phyloP scores from a whole-genome alignment of 805 yeast genomes.

The Pachysolen tannophilus region DNA sequence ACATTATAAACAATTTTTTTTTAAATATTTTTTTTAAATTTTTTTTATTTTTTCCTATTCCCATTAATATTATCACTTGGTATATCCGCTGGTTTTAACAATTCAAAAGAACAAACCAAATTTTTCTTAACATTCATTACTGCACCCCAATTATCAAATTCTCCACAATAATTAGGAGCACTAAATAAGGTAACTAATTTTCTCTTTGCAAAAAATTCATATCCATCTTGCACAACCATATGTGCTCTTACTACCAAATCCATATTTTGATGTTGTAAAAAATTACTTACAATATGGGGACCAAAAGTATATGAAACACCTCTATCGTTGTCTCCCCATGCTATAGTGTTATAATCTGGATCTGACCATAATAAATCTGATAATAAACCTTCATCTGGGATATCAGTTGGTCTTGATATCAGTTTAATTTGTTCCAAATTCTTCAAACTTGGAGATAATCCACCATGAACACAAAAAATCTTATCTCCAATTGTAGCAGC shows the following conservation, averaged over 20 bases:
- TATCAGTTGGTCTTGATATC: slow-evolving; percentile 98
- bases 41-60: background rate
- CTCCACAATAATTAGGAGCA: slow-evolving; percentile 83
- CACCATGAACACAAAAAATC: slow-evolving; percentile 99
- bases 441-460: slow-evolving; percentile 93
- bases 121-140: slow-evolving; percentile 66
- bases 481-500: slow-evolving; percentile 98
- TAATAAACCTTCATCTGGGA: slow-evolving; percentile 93
- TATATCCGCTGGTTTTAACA: slow-evolving; percentile 43
- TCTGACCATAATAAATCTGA: slow-evolving; percentile 98
- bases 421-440: slow-evolving; percentile 98
- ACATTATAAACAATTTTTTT: too few species aligned
- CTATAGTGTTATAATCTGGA: slow-evolving; percentile 96
- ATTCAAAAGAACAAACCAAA: slow-evolving; percentile 63
- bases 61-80: slow-evolving; percentile 4
- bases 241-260: slow-evolving; percentile 79
- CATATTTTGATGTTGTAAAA: slow-evolving; percentile 57
- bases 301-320: slow-evolving; percentile 98
- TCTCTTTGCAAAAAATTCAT: slow-evolving; percentile 70
- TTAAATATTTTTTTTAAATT: too few species aligned
- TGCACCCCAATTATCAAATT: slow-evolving; percentile 74
- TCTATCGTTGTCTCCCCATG: slow-evolving; percentile 98
- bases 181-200: slow-evolving; percentile 71
- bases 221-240: slow-evolving; percentile 87
- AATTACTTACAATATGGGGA: slow-evolving; percentile 62